These are phyloP conservation scores for Nitzschia sp. DNA, from an alignment of 108 stramenopile genomes.

Conservation along the genomic window DNA sequence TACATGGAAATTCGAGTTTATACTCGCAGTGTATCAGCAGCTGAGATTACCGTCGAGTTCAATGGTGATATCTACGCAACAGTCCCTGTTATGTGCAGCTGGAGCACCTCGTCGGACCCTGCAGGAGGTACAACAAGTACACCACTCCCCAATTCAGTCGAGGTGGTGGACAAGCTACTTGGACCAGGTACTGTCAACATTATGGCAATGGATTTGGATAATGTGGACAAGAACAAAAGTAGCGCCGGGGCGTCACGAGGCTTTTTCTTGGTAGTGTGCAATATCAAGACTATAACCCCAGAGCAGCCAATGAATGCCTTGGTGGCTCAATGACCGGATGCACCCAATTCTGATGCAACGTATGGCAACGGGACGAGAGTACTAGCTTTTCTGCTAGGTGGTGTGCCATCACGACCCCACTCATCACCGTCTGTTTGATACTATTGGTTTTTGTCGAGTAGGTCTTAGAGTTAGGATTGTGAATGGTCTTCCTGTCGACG, in stretches of 20 bases:
- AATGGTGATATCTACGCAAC: conserved; percentile 9
- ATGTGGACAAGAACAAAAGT: not conserved
- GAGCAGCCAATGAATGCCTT: no score
- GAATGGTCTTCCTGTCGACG: no score
- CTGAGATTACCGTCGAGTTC: conserved; percentile 7
- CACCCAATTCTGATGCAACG: no score
- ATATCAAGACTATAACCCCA: conserved; percentile 20
- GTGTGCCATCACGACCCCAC: no score
- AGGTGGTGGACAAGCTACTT: not conserved
- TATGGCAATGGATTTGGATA: conserved; percentile 23
- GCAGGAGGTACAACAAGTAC: not conserved
- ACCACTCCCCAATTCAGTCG: conserved; percentile 15
- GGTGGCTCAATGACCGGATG: no score
- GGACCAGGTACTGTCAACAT: conserved; percentile 29
- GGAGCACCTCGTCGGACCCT: not conserved
- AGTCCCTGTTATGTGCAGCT: not conserved
- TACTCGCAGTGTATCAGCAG: conserved; percentile 32
- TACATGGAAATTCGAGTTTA: conserved; percentile 30
- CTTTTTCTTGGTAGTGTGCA: conserved; percentile 37
- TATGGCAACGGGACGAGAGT: no score
- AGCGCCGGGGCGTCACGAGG: conserved; percentile 12
- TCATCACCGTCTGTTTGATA: no score
- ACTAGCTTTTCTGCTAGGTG: no score
- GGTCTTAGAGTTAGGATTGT: no score
- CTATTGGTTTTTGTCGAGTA: no score